phyloP scores from a whole-genome alignment of 306 rosid species.

The Astragalus membranaceus region DNA sequence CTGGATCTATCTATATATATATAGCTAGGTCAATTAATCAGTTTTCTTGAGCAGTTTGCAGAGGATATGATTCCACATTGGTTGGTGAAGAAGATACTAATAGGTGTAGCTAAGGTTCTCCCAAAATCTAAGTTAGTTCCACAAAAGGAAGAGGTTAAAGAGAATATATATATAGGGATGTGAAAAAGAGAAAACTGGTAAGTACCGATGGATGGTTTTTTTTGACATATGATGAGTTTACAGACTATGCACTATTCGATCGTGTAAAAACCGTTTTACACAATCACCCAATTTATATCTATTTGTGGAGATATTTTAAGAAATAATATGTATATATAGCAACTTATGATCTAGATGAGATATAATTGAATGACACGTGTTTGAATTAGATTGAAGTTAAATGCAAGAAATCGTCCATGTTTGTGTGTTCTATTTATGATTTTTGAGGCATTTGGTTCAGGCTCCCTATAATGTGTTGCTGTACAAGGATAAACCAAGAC shows the following conservation, averaged over 20 bases:
- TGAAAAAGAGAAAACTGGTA: conserved; percentile 70
- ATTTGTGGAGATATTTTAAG: too few species aligned
- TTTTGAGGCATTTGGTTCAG: conserved; percentile 15
- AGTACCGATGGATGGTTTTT: conserved; percentile 8
- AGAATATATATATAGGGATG: conserved; percentile 67
- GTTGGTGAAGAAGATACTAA: conserved; percentile 57
- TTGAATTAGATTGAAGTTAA: background rate
- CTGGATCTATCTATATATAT: background rate
- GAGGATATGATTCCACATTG: conserved; percentile 88
- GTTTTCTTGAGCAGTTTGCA: conserved; percentile 57
- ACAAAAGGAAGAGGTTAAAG: conserved; percentile 72
- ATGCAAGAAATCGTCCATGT: conserved; percentile 5
- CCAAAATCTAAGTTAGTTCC: conserved; percentile 91
- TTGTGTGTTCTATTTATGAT: background rate
- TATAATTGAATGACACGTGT: background rate
- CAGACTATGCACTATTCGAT: too few species aligned
- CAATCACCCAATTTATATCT: too few species aligned
- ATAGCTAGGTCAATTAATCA: conserved; percentile 10
- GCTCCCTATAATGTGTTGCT: conserved; percentile 47
- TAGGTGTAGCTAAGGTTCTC: conserved; percentile 70
- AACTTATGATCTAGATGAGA: too few species aligned
- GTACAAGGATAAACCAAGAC: conserved; percentile 46
- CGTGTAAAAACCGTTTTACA: too few species aligned
- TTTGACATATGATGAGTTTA: background rate
- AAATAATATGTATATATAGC: too few species aligned